Conservation (phyloP, 495 filamentous ascomycete species). For the Melanomma pulvis-pyrius region DNA sequence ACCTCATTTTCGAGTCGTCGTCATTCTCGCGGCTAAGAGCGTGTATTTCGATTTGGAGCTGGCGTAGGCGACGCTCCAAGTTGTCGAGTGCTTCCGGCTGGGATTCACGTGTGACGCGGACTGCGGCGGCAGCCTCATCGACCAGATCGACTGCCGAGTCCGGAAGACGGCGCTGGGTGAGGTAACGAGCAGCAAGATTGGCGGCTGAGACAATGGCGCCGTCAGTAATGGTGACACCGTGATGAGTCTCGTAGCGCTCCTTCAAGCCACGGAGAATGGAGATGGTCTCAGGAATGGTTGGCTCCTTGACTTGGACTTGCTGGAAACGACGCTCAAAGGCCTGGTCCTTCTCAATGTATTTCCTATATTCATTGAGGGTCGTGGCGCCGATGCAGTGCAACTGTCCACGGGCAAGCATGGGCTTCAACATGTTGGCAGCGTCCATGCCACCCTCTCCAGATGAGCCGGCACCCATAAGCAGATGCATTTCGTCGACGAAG, state of each 20-base stretch:
- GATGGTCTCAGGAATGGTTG: conserved; percentile 82
- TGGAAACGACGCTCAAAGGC: conserved; percentile 99
- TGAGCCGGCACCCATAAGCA: conserved; percentile 94
- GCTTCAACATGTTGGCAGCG: conserved; percentile 94
- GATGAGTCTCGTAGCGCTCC: conserved; percentile 96
- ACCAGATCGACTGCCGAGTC: conserved; percentile 96
- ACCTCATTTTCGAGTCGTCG: conserved; percentile 80
- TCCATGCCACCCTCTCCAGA: conserved; percentile 98
- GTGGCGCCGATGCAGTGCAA: conserved; percentile 98
- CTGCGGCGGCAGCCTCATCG: conserved; percentile 93
- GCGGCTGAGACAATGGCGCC: conserved; percentile 89
- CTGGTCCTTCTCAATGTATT: conserved; percentile 98
- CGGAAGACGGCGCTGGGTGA: conserved; percentile 85
- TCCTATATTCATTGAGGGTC: conserved; percentile 91
- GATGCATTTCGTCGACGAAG: conserved; percentile 97
- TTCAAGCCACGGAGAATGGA: conserved; percentile 97
- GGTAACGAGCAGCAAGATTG: conserved; percentile 84
- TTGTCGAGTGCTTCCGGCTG: conserved; percentile 94
- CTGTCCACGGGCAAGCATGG: conserved; percentile 93
- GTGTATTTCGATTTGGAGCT: conserved; percentile 95
- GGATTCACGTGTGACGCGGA: conserved; percentile 90
- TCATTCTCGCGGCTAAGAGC: conserved; percentile 92
- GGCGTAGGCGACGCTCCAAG: conserved; percentile 81
- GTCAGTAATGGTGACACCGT: conserved; percentile 94
- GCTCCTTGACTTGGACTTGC: conserved; percentile 94